A percentile compares a stretch with the other conserved stretches of the same genome.
Evolutionary conservation across 2,329 filamentous ascomycete genomes (phyloP).

Genomic region (Acrocalymma vagum): DNA sequence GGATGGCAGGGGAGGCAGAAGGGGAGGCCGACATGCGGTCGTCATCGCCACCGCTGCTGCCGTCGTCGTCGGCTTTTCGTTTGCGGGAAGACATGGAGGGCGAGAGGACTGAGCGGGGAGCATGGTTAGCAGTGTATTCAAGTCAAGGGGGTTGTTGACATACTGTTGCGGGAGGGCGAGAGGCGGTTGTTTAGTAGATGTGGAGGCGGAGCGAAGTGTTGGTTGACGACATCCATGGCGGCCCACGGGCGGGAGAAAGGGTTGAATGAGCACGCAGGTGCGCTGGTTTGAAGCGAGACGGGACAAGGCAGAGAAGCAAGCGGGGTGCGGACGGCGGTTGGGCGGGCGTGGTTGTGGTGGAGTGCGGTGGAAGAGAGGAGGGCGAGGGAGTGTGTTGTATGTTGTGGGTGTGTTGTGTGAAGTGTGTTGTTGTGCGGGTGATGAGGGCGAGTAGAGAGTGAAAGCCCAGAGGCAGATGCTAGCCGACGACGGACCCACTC

Average conservation of each 20-base stretch:
- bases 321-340: slow-evolving; percentile 10
- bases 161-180: slow-evolving; percentile 68
- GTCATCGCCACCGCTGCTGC: slow-evolving; percentile 64
- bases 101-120: slow-evolving; percentile 36
- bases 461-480: slow-evolving; percentile 14
- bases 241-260: slow-evolving; percentile 32
- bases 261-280: slow-evolving; percentile 18
- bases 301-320: neutral
- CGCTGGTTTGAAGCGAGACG: slow-evolving; percentile 9
- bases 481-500: slow-evolving; percentile 7
- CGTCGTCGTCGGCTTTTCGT: slow-evolving; percentile 84
- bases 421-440: neutral
- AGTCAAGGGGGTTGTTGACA: slow-evolving; percentile 32
- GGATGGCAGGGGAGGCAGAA: slow-evolving; percentile 78
- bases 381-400: slow-evolving; percentile 1
- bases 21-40: slow-evolving; percentile 94
- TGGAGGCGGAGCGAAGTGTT: slow-evolving; percentile 68
- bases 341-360: slow-evolving; percentile 3
- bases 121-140: slow-evolving; percentile 17
- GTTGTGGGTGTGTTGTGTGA: slow-evolving; percentile 6
- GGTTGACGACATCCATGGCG: slow-evolving; percentile 68
- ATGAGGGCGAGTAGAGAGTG: too few relatives aligned
- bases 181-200: slow-evolving; percentile 68
- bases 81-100: slow-evolving; percentile 68
- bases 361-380: too few relatives aligned